A percentile compares a stretch with the other conserved stretches of the same genome.
Evolutionary conservation across 805 yeast species (phyloP).

Genomic region (Candida gorgasii): DNA sequence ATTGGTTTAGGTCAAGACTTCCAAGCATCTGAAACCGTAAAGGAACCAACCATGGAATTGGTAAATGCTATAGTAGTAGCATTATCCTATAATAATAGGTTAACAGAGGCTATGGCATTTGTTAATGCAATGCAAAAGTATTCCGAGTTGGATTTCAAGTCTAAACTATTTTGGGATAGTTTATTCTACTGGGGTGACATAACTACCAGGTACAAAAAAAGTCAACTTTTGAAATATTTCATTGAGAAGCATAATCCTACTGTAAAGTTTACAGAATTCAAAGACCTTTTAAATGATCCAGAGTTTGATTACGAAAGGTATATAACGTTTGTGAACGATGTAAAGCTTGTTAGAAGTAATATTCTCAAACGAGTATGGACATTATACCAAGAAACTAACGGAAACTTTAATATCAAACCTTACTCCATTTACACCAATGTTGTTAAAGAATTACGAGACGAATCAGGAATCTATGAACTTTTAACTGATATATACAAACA

Average conservation of each 20-base stretch:
- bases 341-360: constrained; percentile 26
- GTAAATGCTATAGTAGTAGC: constrained; percentile 33
- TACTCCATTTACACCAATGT: constrained; percentile 25
- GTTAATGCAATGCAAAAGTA: constrained; percentile 36
- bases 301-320: constrained; percentile 42
- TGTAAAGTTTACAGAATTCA: constrained; percentile 14
- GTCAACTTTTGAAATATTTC: constrained; percentile 27
- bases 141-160: constrained; percentile 24
- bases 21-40: constrained; percentile 5
- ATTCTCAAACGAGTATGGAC: constrained; percentile 35
- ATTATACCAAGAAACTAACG: constrained; percentile 26
- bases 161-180: constrained; percentile 33
- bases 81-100: constrained; percentile 32
- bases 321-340: constrained; percentile 25
- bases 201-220: constrained; percentile 30
- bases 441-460: constrained; percentile 24
- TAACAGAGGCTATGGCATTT: constrained; percentile 33
- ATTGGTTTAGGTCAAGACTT: constrained; percentile 36
- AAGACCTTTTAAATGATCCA: constrained; percentile 30
- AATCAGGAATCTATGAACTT: constrained; percentile 21
- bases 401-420: constrained; percentile 23
- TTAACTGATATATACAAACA: constrained; percentile 18
- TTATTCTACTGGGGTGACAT: constrained; percentile 39
- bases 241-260: constrained; percentile 20
- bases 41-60: constrained; percentile 24